phyloP scores from a whole-genome alignment of 2,329 filamentous ascomycete species.

The Rhynchosporium secalis region DNA sequence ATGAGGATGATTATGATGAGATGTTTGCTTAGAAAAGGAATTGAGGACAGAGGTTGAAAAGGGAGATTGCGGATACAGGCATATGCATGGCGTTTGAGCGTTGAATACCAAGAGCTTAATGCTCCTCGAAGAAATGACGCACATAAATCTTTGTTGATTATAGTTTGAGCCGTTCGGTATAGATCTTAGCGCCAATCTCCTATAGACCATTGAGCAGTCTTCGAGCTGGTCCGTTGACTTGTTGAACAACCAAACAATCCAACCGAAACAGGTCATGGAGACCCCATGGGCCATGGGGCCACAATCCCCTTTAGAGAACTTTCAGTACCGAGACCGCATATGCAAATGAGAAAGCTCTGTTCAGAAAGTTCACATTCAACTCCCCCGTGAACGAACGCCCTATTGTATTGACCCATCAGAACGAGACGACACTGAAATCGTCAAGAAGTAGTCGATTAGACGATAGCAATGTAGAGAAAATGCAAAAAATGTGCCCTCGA shows the following conservation, averaged over 20 bases:
- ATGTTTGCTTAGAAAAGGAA: slow-evolving; percentile 45
- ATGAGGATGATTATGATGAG: slow-evolving; percentile 52
- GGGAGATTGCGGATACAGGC: slow-evolving; percentile 7
- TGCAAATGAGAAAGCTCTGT: too few relatives aligned
- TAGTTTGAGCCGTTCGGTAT: neutral
- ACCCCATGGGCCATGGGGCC: too few relatives aligned
- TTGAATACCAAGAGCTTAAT: neutral
- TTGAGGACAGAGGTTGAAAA: neutral
- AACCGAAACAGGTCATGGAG: too few relatives aligned
- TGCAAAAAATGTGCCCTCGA: slow-evolving; percentile 32
- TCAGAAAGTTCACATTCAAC: too few relatives aligned
- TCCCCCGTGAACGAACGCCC: slow-evolving; percentile 4
- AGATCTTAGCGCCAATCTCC: neutral
- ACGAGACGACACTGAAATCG: neutral
- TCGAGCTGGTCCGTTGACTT: too few relatives aligned
- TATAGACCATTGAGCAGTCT: too few relatives aligned
- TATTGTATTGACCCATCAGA: slow-evolving; percentile 3
- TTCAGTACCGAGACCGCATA: too few relatives aligned
- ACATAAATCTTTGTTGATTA: neutral
- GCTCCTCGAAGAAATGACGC: too few relatives aligned
- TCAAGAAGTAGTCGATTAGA: slow-evolving; percentile 27
- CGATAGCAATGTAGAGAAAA: slow-evolving; percentile 26
- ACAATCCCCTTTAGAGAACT: too few relatives aligned
- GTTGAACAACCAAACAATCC: too few relatives aligned
- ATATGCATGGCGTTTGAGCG: slow-evolving; percentile 31